Base-by-base conservation (phyloP, 2,329 filamentous ascomycete species). In the Hymenoscyphus linearis region DNA sequence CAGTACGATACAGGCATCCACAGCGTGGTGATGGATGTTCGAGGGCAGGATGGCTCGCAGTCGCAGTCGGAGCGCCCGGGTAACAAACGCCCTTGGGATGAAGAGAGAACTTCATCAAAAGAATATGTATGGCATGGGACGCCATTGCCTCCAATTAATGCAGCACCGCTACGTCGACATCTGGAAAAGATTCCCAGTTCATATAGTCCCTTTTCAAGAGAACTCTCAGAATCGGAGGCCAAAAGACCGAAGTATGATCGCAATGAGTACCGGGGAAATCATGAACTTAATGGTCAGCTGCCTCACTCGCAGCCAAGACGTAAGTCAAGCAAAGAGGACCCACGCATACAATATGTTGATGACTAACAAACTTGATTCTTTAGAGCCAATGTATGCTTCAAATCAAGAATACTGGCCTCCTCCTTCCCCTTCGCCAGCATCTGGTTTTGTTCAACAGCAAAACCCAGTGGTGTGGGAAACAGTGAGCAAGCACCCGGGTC, bases 71-170 rank as follows among this genome's bases (percentile, higher is more conserved):
- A 60, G 64, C 67, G 64, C 61, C 37, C 65, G 57, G 65, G 65
- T 61, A 67, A 65, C 58, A 71, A 71, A 63, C 67, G 69, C 50
- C 69, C 67, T 66, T 71, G 70, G 69, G 67, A 70, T 57, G 68
- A 67, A 57, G 65, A 65, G 13, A 63, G 40, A 31, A 35, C 59
- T 47, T 54, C 57, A 61, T 63, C 62, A 60, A 62, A 55, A 27
- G 31, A 50, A 34, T 63, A 60, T 58, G 50, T 52, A 18, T 68
- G 69, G 67, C 60, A 64, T 62, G 60, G 62, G 44, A 52, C 62
- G 31, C 60, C 56, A 55, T 58, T 72, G 36, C 68, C 69, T 61
- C 67, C 69, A 59, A 68, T 71, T 58, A 67, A 68, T 56, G 44
- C 64, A 53, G 62, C 56, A 44, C 59, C 63, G 26, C 63, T 63